These are phyloP conservation scores for Knoxdaviesia capensis DNA, from an alignment of 2,329 filamentous ascomycete genomes.

Conservation along the genomic window DNA sequence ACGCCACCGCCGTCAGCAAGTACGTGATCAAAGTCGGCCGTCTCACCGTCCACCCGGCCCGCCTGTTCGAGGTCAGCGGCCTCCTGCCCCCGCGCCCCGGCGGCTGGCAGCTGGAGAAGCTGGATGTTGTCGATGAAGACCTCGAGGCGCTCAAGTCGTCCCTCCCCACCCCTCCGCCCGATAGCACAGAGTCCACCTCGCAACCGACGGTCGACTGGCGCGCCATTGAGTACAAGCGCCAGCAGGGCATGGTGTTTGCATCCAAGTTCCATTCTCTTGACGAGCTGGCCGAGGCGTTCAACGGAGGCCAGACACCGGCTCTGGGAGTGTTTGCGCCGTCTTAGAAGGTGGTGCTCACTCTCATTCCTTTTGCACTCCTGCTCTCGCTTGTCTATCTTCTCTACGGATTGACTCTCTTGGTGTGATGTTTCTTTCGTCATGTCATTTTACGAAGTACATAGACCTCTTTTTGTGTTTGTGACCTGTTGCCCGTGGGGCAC, in stretches of 20 bases:
- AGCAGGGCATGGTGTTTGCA: constrained; percentile 33
- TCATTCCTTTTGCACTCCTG: no score
- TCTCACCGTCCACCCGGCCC: constrained; percentile 66
- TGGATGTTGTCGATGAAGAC: constrained; percentile 15
- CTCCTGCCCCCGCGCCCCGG: constrained; percentile 56
- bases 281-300: constrained; percentile 27
- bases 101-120: constrained; percentile 30
- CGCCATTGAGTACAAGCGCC: constrained; percentile 31
- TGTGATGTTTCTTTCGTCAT: neutral
- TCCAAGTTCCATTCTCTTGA: constrained; percentile 37
- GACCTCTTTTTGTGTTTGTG: neutral
- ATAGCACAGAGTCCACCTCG: constrained; percentile 3
- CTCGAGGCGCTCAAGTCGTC: neutral
- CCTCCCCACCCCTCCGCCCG: no score
- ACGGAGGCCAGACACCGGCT: constrained; percentile 30
- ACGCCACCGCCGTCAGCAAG: constrained; percentile 55
- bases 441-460: neutral
- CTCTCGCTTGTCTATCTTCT: neutral
- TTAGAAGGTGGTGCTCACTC: constrained; percentile 6
- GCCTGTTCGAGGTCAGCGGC: constrained; percentile 49
- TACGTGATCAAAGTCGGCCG: constrained; percentile 70
- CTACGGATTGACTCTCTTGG: neutral
- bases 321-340: constrained; percentile 26
- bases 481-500: neutral
- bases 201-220: constrained; percentile 35